phyloP scores from a whole-genome alignment of 1,284 basidiomycete genomes.

The Anthracocystis walkeri region DNA sequence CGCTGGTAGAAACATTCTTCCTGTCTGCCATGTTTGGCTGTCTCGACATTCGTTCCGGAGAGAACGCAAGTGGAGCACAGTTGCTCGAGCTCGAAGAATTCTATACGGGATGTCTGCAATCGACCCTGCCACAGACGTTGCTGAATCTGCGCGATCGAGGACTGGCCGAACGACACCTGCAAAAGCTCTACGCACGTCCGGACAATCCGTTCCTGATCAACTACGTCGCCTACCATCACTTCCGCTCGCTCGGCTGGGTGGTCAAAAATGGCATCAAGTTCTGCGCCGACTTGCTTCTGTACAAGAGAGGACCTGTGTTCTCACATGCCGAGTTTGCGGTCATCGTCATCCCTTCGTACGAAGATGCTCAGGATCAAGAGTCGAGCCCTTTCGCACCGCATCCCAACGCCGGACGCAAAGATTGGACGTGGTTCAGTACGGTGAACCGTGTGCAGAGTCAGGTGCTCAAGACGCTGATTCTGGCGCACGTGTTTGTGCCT shows the following conservation, averaged over 20 bases:
- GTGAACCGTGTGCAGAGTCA: constrained; percentile 96
- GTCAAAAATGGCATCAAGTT: constrained; percentile 97
- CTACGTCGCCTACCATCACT: constrained; percentile 94
- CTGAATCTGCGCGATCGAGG: constrained; percentile 29
- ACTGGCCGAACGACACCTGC: constrained; percentile 33
- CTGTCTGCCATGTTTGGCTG: constrained; percentile 86
- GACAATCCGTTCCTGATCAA: constrained; percentile 94
- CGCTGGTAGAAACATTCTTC: constrained; percentile 92
- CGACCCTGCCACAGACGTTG: constrained; percentile 27
- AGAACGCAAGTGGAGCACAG: neutral
- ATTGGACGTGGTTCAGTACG: constrained; percentile 97
- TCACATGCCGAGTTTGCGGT: constrained; percentile 96
- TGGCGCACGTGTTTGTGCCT: constrained; percentile 64
- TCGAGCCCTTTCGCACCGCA: constrained; percentile 57
- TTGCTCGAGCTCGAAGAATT: constrained; percentile 38
- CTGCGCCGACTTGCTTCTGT: constrained; percentile 92
- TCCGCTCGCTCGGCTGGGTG: constrained; percentile 96
- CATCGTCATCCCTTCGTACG: constrained; percentile 87
- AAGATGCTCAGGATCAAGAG: constrained; percentile 79
- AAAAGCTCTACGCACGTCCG: constrained; percentile 61
- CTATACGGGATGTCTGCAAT: constrained; percentile 46
- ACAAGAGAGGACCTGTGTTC: constrained; percentile 94
- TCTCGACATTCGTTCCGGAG: constrained; percentile 74
- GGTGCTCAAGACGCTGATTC: constrained; percentile 80
- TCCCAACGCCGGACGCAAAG: constrained; percentile 72